phyloP scores from a whole-genome alignment of 2,329 filamentous ascomycete species.

The Penicillium frequentans region DNA sequence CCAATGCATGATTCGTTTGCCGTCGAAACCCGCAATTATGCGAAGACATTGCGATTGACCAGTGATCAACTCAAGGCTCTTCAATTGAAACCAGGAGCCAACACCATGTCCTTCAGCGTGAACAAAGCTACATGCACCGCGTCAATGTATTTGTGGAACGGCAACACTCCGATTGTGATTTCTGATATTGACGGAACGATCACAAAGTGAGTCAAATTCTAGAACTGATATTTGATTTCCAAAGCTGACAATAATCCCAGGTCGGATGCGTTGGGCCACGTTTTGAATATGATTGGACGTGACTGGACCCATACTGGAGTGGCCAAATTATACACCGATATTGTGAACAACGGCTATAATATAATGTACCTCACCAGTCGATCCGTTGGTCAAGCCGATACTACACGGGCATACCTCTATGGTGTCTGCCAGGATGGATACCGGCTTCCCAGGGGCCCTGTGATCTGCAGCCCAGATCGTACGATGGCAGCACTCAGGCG shows the following conservation, averaged over 20 bases:
- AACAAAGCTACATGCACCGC: conserved; percentile 91
- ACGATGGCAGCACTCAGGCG: conserved; percentile 90
- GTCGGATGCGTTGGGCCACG: conserved; percentile 89
- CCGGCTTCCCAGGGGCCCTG: conserved; percentile 82
- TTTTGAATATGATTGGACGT: conserved; percentile 92
- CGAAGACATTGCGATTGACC: conserved; percentile 91
- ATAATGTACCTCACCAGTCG: conserved; percentile 97
- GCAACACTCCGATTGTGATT: conserved; percentile 91
- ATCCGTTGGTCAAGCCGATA: conserved; percentile 90
- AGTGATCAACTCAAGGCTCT: conserved; percentile 92
- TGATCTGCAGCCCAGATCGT: conserved; percentile 90
- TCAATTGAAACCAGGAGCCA: conserved; percentile 78
- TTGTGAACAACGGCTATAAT: conserved; percentile 93
- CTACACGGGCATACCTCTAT: conserved; percentile 82
- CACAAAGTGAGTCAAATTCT: conserved; percentile 64
- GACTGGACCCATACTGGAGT: conserved; percentile 98
- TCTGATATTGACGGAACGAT: conserved; percentile 99
- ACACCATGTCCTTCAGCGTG: conserved; percentile 93
- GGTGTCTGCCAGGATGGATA: conserved; percentile 87
- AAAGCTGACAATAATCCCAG: conserved; percentile 29
- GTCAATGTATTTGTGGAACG: conserved; percentile 90
- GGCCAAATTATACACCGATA: conserved; percentile 95
- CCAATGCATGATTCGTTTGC: conserved; percentile 48
- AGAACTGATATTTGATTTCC: not conserved
- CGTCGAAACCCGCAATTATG: conserved; percentile 82